These are phyloP conservation scores for Globisporangium emineosum DNA, from an alignment of 352 stramenopile genomes.

Conservation along the genomic window DNA sequence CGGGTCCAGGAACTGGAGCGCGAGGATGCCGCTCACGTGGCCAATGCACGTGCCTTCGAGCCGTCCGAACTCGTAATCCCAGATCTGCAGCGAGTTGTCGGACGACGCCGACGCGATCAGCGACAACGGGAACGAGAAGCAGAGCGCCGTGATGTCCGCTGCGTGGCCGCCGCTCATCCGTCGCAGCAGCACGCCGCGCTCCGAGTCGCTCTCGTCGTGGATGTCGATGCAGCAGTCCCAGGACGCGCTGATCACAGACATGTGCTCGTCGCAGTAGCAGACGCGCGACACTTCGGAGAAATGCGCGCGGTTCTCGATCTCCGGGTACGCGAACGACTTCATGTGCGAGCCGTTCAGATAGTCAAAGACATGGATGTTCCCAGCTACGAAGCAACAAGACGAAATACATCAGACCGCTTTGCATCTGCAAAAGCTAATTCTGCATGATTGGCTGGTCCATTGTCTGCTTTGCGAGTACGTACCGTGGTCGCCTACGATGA, in stretches of 20 bases:
- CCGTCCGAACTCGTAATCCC: slow-evolving; percentile 88
- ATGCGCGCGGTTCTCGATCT: slow-evolving; percentile 64
- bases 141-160: slow-evolving; percentile 76
- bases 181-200: slow-evolving; percentile 71
- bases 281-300: slow-evolving; percentile 68
- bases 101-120: slow-evolving; percentile 73
- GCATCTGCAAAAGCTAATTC: too few relatives aligned
- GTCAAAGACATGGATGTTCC: slow-evolving; percentile 80
- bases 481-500: slow-evolving; percentile 84
- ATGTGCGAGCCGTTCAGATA: slow-evolving; percentile 87
- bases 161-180: slow-evolving; percentile 68
- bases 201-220: slow-evolving; percentile 83
- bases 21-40: slow-evolving; percentile 64
- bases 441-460: too few relatives aligned
- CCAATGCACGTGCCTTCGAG: slow-evolving; percentile 69
- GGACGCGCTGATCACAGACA: slow-evolving; percentile 77
- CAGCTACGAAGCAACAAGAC: slow-evolving; percentile 25
- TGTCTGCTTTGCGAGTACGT: too few relatives aligned
- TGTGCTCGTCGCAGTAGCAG: slow-evolving; percentile 83
- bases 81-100: slow-evolving; percentile 71
- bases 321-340: slow-evolving; percentile 81
- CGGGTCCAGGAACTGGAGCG: slow-evolving; percentile 68
- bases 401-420: too few relatives aligned
- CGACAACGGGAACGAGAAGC: slow-evolving; percentile 71
- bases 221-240: slow-evolving; percentile 84